A percentile compares a stretch with the other conserved stretches of the same genome.
Conservation (phyloP, 2,329 filamentous ascomycete species). For the Xylaria sp. region DNA sequence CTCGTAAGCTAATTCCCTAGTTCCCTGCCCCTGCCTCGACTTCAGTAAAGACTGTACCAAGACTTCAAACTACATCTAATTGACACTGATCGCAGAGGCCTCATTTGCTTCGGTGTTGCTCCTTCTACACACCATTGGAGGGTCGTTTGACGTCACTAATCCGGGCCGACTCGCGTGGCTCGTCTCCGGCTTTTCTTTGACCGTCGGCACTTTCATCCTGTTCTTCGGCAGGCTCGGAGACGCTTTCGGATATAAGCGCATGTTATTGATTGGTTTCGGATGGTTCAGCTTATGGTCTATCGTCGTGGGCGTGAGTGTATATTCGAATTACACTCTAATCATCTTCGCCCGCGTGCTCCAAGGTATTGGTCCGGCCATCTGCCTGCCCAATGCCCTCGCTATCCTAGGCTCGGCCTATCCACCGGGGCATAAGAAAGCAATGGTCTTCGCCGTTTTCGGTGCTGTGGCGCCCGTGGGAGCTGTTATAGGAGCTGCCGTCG, state of each 20-base stretch:
- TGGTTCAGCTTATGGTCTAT: slow-evolving; percentile 61
- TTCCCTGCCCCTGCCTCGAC: neutral
- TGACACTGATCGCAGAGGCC: slow-evolving; percentile 25
- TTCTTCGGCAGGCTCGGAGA: slow-evolving; percentile 61
- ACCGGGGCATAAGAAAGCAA: slow-evolving; percentile 46
- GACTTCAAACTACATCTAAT: slow-evolving; percentile 12
- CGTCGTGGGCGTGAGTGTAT: slow-evolving; percentile 56
- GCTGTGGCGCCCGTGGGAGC: slow-evolving; percentile 45
- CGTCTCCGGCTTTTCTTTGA: slow-evolving; percentile 58
- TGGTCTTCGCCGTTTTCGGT: slow-evolving; percentile 47
- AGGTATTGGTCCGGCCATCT: slow-evolving; percentile 61
- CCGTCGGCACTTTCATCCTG: slow-evolving; percentile 61
- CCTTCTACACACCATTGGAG: slow-evolving; percentile 55
- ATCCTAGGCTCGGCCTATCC: slow-evolving; percentile 60
- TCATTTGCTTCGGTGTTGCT: slow-evolving; percentile 32
- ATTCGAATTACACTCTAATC: slow-evolving; percentile 49
- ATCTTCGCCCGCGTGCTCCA: slow-evolving; percentile 59
- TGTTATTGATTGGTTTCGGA: slow-evolving; percentile 58
- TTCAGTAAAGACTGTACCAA: neutral
- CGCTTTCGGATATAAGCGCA: slow-evolving; percentile 58
- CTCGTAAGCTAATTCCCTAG: slow-evolving; percentile 31
- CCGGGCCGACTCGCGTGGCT: slow-evolving; percentile 57
- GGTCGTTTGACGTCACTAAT: slow-evolving; percentile 53
- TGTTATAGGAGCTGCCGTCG: slow-evolving; percentile 39
- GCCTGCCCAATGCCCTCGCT: slow-evolving; percentile 64